Evolutionary conservation across 164 flowering plant genomes (phyloP), one percentile per base, ranked within the genome.

Genomic region (Vitis rotundifolia): DNA sequence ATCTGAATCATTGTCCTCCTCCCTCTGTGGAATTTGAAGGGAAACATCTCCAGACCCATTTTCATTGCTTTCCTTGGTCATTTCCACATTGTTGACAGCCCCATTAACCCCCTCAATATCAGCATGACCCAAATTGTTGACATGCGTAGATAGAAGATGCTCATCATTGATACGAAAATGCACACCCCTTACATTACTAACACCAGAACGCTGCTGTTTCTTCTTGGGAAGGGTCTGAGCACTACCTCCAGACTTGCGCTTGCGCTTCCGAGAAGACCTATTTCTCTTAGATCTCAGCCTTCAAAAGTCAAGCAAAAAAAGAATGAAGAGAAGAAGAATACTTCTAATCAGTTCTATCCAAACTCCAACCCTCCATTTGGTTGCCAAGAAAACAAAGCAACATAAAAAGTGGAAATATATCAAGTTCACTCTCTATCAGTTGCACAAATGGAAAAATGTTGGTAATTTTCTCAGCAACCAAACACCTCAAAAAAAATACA

Each of bases 181-280:
- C 9, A 58, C 61, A 52, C 53, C 57, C n/a, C 68, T 66, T 47
- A 47, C 44, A 56, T 59, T 66, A 59, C 70, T 61, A 52, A 64
- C 60, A 9, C 68, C 53, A 61, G 74, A 18, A n/a, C 71, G 71
- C 18, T 71, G 84, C 73, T 82, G 89, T 74, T 84, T 89, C 83
- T 85, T 93, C 82, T 83, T 91, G n/a, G 85, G 60, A 72, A 83
- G 97, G 53, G 79, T 51, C 29, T 68, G 81, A 72, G 78, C 64
- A 59, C 44, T 37, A 37, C 53, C 80, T 8, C 85, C 86, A 70
- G 18, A 61, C 76, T 89, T 93, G 47, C 97, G 89, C 76, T 87
- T 95, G 5, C 93, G 89, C 62, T 82, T 87, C 10, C 90, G 79
- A 59, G 76, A 51, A 57, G 75, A 70, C 67, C 75, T 67, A 55